Conservation (phyloP, 352 stramenopile genomes). For the Phytopythium kandeliae region DNA sequence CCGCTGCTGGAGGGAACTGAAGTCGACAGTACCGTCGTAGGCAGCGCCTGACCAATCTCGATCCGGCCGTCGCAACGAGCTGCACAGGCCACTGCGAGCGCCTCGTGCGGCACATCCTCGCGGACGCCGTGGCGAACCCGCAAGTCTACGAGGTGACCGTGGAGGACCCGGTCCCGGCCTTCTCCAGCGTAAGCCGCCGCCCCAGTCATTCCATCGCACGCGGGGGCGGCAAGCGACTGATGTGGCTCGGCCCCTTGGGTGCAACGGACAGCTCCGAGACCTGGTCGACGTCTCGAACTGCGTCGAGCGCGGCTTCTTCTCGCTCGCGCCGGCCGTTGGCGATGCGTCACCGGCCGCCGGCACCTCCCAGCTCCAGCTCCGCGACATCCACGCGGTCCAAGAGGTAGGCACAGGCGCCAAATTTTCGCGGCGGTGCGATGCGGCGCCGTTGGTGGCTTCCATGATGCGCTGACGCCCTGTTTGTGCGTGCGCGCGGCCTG, state of each 20-base stretch:
- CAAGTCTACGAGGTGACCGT: constrained; percentile 81
- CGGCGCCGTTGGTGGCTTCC: background rate
- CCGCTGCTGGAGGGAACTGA: background rate
- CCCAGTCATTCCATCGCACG: no score
- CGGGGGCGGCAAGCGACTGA: no score
- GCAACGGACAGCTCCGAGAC: constrained; percentile 59
- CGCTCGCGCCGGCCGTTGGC: constrained; percentile 15
- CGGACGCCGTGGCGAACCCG: constrained; percentile 37
- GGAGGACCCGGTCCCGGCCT: constrained; percentile 78
- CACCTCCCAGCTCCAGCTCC: constrained; percentile 30
- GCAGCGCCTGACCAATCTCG: no score
- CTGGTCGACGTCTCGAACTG: constrained; percentile 69
- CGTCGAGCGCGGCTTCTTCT: constrained; percentile 55
- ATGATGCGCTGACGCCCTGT: background rate
- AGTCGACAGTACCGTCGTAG: background rate
- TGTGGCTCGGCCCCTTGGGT: no score
- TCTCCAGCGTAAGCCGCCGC: constrained; percentile 64
- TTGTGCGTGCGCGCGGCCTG: constrained; percentile 1
- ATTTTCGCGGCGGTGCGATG: background rate
- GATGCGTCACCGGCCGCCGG: constrained; percentile 21
- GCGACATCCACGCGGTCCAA: constrained; percentile 61
- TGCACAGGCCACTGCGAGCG: constrained; percentile 71
- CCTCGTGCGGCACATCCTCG: constrained; percentile 62
- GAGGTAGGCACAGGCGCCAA: constrained; percentile 17
- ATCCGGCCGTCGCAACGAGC: background rate